Evolutionary conservation across 2,329 filamentous ascomycete species (phyloP), one percentile per base, ranked within the genome.

Genomic region (Apiospora koreana): DNA sequence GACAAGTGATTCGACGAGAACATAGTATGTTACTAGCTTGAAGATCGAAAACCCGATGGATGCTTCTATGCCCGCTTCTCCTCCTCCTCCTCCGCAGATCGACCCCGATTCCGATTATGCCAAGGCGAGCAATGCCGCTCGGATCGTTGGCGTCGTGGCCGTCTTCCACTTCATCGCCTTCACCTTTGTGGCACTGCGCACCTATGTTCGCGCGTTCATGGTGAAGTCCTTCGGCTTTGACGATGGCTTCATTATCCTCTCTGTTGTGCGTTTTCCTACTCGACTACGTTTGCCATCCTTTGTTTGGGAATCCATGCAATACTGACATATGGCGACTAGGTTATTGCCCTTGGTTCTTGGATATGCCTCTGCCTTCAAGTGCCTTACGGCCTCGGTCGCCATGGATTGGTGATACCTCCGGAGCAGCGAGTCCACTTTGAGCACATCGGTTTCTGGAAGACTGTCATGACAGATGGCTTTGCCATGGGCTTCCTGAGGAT

Each of bases 91-190:
- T 9, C 48, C 54, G 5, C 54, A 23, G 31, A 62, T 62, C 31
- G 54, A 62, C 18, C 54, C 54, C 18, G 31, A 62, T 6, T 62
- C 54, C 18, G 54, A 62, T 3, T 62, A 62, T 31, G 31, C 28
- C n/a, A 62, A n/a, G 9, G 54, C 54, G 14, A 62, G 31, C 54
- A 62, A 62, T 38, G 54, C 54, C 9, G 54, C 31, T 35, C 54
- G 54, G 28, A 62, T 62, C 54, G 54, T 62, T 18, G 54, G 54
- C 9, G 54, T 62, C 31, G 31, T 62, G 28, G 54, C 54, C 31
- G 54, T 62, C 54, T 62, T 62, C 54, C 54, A 62, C 28, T 62
- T 62, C 31, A 62, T 38, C 54, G 54, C 54, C 18, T 38, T 62
- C 8, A 62, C 54, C 3, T 62, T 62, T 21, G 54, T 62, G 8